These are phyloP conservation scores for Torulaspora pretoriensis DNA, from an alignment of 1,139 yeast genomes.

Conservation along the genomic window DNA sequence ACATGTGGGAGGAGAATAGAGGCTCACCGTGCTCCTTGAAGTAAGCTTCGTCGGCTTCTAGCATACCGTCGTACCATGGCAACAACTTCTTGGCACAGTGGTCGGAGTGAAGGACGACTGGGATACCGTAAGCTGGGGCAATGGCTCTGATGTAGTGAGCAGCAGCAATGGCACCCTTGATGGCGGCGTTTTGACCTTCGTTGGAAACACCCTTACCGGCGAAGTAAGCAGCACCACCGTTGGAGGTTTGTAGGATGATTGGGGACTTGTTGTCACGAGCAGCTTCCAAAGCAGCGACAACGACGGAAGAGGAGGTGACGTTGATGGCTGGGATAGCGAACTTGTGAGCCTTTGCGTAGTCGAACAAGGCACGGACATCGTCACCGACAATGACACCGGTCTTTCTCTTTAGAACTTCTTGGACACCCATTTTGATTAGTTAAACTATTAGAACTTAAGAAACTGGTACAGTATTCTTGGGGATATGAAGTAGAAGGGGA, in stretches of 20 bases:
- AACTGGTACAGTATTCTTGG: conserved; percentile 6
- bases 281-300: conserved; percentile 94
- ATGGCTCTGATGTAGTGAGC: conserved; percentile 95
- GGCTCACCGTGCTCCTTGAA: conserved; percentile 86
- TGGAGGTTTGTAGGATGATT: conserved; percentile 93
- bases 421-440: conserved; percentile 42
- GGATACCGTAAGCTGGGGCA: conserved; percentile 95
- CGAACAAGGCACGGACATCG: conserved; percentile 88
- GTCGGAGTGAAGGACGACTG: conserved; percentile 96
- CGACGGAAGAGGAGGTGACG: conserved; percentile 97
- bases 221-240: conserved; percentile 99
- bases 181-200: conserved; percentile 89
- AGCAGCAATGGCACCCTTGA: conserved; percentile 95
- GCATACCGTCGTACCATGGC: conserved; percentile 99
- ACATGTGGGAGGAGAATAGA: conserved; percentile 97
- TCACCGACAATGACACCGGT: conserved; percentile 99
- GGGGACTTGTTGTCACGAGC: conserved; percentile 96
- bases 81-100: conserved; percentile 98
- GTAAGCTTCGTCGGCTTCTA: conserved; percentile 92
- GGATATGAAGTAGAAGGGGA: neutral
- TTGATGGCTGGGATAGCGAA: conserved; percentile 98
- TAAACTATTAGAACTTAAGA: neutral
- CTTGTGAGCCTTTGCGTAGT: conserved; percentile 87
- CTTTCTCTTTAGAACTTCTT: conserved; percentile 78
- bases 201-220: conserved; percentile 99